Percentiles rank a stretch among this genome's conserved stretches.
Conservation (phyloP, 2,329 filamentous ascomycete species). For the Pseudocercospora musae region DNA sequence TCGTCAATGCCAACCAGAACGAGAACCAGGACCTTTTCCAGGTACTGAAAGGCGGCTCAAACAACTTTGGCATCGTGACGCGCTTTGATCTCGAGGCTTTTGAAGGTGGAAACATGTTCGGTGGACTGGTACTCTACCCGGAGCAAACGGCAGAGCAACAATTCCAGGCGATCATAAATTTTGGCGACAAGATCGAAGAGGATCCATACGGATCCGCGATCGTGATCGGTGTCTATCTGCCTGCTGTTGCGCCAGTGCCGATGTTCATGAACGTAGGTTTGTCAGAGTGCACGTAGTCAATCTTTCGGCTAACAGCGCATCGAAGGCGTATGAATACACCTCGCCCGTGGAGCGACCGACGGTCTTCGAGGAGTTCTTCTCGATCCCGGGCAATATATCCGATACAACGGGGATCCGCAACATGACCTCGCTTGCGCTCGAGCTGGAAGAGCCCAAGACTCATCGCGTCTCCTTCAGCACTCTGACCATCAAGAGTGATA, state of each 20-base stretch:
- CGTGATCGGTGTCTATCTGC: conserved; percentile 12
- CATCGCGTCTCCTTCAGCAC: conserved; percentile 16
- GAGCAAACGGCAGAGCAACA: conserved; percentile 12
- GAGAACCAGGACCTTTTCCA: conserved; percentile 24
- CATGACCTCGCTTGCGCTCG: conserved; percentile 17
- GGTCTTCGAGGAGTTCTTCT: conserved; percentile 18
- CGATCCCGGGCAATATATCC: conserved; percentile 14
- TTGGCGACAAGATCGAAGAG: conserved; percentile 14
- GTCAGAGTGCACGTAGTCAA: too few relatives aligned
- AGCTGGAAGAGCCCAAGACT: conserved; percentile 15
- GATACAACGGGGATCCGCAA: conserved; percentile 20
- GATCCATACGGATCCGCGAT: conserved; percentile 17
- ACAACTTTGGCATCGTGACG: conserved; percentile 28
- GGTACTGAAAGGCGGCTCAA: conserved; percentile 24
- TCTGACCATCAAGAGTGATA: conserved; percentile 18
- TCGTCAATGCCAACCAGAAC: conserved; percentile 21
- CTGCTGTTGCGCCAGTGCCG: conserved; percentile 6
- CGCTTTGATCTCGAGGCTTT: conserved; percentile 24
- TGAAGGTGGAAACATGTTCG: conserved; percentile 12
- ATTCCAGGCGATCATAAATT: conserved; percentile 15
- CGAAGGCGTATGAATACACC: conserved; percentile 15
- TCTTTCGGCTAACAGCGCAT: background rate
- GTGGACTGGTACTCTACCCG: conserved; percentile 13
- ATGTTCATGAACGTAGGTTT: conserved; percentile 13
- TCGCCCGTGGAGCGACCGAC: conserved; percentile 11